phyloP scores from a whole-genome alignment of 2,329 filamentous ascomycete genomes.

The Xylariomycetidae sp. region DNA sequence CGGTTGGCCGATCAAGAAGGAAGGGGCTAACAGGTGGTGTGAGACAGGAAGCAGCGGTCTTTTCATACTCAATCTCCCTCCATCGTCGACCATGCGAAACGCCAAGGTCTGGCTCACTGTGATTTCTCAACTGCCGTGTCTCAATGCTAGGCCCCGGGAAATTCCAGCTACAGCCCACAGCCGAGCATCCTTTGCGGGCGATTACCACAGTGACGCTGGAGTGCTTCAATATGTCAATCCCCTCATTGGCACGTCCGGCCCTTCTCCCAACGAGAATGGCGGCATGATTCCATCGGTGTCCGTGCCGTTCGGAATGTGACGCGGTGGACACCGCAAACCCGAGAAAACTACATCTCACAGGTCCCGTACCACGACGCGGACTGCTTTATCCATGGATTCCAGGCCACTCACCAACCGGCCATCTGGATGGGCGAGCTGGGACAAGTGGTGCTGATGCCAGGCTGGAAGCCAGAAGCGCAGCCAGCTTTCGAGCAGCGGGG shows the following conservation, averaged over 20 bases:
- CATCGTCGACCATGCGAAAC: too few species aligned
- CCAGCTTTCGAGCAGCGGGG: constrained; percentile 35
- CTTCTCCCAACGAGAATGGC: constrained; percentile 27
- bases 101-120: too few species aligned
- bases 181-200: background rate
- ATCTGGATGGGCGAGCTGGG: constrained; percentile 48
- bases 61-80: too few species aligned
- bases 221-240: constrained; percentile 29
- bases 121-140: too few species aligned
- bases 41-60: too few species aligned
- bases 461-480: constrained; percentile 25
- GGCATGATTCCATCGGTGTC: constrained; percentile 33
- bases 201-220: constrained; percentile 25
- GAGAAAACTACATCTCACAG: constrained; percentile 43
- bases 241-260: constrained; percentile 27
- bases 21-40: too few species aligned
- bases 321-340: constrained; percentile 43
- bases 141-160: background rate
- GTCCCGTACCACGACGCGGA: constrained; percentile 40
- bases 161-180: background rate
- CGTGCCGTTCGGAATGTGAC: constrained; percentile 42
- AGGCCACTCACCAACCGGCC: constrained; percentile 43
- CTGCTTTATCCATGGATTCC: constrained; percentile 38
- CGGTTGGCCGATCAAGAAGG: too few species aligned
- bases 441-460: constrained; percentile 36